These are phyloP conservation scores for Trichoderma arundinaceum DNA, from an alignment of 2,329 filamentous ascomycete genomes.

Conservation along the genomic window DNA sequence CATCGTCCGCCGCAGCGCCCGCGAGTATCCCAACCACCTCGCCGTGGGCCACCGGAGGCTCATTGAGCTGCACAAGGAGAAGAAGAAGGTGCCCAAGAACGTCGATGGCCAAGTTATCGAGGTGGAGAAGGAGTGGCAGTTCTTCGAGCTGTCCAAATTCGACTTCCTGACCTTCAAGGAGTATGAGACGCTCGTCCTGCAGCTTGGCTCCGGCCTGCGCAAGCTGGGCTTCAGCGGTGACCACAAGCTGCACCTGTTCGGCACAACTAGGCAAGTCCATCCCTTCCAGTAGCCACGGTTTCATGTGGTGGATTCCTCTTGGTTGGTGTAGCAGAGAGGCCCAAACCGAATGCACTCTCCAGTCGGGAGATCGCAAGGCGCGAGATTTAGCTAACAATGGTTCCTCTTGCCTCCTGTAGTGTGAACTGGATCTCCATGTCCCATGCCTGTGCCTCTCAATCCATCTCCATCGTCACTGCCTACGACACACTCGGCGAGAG, in stretches of 20 bases:
- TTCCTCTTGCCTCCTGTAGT: conserved; percentile 48
- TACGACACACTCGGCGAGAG: conserved; percentile 90
- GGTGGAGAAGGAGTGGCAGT: conserved; percentile 90
- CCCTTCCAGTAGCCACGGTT: not conserved
- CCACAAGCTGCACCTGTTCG: conserved; percentile 80
- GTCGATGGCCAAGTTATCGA: conserved; percentile 79
- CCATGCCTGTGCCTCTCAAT: conserved; percentile 79
- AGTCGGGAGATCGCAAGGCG: no score
- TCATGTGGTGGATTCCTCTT: not conserved
- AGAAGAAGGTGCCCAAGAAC: conserved; percentile 87
- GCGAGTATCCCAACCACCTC: conserved; percentile 65
- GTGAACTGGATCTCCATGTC: conserved; percentile 84
- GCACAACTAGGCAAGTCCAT: conserved; percentile 71
- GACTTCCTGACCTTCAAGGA: conserved; percentile 78
- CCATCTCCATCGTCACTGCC: conserved; percentile 88
- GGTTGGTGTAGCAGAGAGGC: not conserved
- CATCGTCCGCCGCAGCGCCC: conserved; percentile 72
- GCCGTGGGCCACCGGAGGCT: conserved; percentile 75
- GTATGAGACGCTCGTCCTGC: conserved; percentile 72
- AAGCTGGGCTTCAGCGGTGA: conserved; percentile 71
- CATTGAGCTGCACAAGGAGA: conserved; percentile 78
- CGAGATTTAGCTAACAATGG: conserved; percentile 5
- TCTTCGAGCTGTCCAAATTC: conserved; percentile 82
- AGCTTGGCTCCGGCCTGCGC: conserved; percentile 74
- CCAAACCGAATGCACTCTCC: not conserved